These are phyloP conservation scores for Corylus americana DNA, from an alignment of 306 rosid species.

Conservation along the genomic window DNA sequence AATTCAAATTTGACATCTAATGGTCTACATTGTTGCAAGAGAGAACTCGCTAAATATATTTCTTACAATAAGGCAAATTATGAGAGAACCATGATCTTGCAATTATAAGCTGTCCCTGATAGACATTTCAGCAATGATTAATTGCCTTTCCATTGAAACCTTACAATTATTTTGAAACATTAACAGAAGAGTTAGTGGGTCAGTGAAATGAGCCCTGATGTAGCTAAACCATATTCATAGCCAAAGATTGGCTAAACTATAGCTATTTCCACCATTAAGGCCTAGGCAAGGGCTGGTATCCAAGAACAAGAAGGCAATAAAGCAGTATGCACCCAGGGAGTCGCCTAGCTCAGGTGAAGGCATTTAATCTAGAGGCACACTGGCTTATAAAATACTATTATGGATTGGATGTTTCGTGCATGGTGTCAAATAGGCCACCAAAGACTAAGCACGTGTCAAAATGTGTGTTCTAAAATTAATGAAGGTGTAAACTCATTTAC, in stretches of 20 bases:
- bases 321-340: no score
- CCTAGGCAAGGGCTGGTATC: not conserved
- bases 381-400: not conserved
- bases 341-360: not conserved
- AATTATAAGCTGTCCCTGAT: not conserved
- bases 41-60: no score
- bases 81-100: not conserved
- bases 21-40: not conserved
- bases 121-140: not conserved
- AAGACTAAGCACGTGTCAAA: not conserved
- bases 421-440: not conserved
- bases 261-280: not conserved
- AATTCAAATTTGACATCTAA: slow-evolving; percentile 5
- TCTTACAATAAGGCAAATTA: no score
- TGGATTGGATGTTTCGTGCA: not conserved
- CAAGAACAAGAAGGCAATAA: no score
- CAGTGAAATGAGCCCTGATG: not conserved
- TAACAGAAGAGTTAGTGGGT: not conserved
- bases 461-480: not conserved
- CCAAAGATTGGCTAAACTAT: not conserved
- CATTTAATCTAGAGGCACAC: not conserved
- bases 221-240: not conserved
- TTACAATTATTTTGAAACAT: not conserved
- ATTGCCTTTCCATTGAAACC: not conserved
- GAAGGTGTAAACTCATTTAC: not conserved